Percentiles rank a stretch among this genome's conserved stretches.
Evolutionary conservation across 495 filamentous ascomycete species (phyloP).

Genomic region (Geopyxis carbonaria): DNA sequence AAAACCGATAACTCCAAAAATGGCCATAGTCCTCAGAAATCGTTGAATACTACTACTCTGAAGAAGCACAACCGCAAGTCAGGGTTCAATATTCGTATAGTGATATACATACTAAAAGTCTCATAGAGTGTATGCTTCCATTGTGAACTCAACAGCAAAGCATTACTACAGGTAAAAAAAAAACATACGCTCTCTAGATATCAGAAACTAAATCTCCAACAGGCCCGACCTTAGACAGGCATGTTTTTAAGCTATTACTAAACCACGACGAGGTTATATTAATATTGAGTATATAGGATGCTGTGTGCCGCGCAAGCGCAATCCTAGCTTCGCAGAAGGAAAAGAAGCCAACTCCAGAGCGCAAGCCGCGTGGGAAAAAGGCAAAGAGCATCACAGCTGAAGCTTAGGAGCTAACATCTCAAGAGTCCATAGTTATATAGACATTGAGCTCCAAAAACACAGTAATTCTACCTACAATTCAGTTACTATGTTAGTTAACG

Average conservation of each 20-base stretch:
- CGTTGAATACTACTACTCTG: constrained; percentile 46
- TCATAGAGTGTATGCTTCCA: constrained; percentile 80
- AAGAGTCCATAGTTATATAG: no score
- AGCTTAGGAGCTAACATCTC: constrained; percentile 1
- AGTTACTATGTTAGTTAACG: no score
- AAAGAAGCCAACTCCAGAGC: constrained; percentile 54
- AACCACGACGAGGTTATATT: no score
- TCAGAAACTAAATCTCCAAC: no score
- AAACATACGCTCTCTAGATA: constrained; percentile 2
- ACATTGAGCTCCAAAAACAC: no score
- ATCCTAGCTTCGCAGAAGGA: constrained; percentile 61
- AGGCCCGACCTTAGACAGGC: no score
- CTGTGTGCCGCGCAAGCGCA: constrained; percentile 75
- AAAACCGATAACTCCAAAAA: constrained; percentile 53
- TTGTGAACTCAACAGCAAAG: constrained; percentile 67
- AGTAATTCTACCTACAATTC: no score
- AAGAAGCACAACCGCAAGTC: constrained; percentile 62
- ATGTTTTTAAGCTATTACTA: no score
- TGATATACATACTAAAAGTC: no score
- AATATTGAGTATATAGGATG: constrained; percentile 33
- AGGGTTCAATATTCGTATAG: no score
- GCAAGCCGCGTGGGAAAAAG: constrained; percentile 64
- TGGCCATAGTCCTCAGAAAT: constrained; percentile 50
- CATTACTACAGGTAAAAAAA: constrained; percentile 49
- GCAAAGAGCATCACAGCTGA: constrained; percentile 51